Conservation (phyloP, 2,329 filamentous ascomycete genomes). For the Talaromyces sp. region DNA sequence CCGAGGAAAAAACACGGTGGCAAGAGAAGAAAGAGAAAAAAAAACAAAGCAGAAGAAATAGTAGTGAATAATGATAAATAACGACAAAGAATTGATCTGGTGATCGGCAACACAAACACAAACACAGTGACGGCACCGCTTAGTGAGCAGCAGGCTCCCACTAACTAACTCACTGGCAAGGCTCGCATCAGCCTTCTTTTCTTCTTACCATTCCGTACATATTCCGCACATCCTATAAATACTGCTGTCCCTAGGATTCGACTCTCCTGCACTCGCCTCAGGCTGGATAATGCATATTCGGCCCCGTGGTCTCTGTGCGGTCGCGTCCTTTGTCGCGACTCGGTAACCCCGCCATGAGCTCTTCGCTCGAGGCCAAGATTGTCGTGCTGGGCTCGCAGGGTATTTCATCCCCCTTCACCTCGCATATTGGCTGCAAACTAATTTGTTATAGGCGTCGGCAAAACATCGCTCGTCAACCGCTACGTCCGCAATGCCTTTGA, state of each 20-base stretch:
- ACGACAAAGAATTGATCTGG: not conserved
- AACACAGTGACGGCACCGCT: not conserved
- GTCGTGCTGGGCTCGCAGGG: conserved; percentile 50
- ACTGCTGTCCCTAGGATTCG: not conserved
- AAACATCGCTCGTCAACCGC: conserved; percentile 49
- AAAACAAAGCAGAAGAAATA: not conserved
- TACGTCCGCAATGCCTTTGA: conserved; percentile 45
- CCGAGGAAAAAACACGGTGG: not conserved
- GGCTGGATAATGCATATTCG: conserved; percentile 23
- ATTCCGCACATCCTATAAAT: not conserved
- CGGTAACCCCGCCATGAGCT: conserved; percentile 35
- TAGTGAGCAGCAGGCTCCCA: not conserved
- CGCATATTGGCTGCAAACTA: not conserved
- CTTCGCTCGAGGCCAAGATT: conserved; percentile 49
- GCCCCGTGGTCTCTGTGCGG: conserved; percentile 19
- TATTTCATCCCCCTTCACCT: conserved; percentile 18
- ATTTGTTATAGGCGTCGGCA: conserved; percentile 43
- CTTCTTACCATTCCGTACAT: not conserved
- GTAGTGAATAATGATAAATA: not conserved
- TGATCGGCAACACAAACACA: not conserved
- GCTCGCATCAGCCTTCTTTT: not conserved
- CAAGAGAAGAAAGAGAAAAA: not conserved
- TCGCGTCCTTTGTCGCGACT: conserved; percentile 21
- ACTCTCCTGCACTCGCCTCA: not conserved
- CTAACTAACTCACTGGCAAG: not conserved